phyloP scores from a whole-genome alignment of 176 grass and related monocot genomes.

The Aechmea fasciata region DNA sequence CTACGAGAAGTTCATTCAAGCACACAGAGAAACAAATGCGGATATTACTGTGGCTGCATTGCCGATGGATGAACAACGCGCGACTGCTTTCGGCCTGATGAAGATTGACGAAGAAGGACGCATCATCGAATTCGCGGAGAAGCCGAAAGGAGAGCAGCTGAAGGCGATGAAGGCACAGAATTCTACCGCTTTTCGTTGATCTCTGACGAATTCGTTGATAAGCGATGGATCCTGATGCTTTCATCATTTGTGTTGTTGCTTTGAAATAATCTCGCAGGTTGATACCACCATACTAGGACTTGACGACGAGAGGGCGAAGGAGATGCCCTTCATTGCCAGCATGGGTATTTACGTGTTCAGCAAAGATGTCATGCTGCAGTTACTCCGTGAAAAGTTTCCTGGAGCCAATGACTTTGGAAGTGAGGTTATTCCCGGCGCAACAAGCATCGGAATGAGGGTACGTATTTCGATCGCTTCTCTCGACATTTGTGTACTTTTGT shows the following conservation, averaged over 20 bases:
- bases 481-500: neutral
- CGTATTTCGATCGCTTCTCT: neutral
- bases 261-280: slow-evolving; percentile 33
- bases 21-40: slow-evolving; percentile 84
- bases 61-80: slow-evolving; percentile 82
- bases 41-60: slow-evolving; percentile 88
- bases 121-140: slow-evolving; percentile 84
- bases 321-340: slow-evolving; percentile 95
- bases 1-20: slow-evolving; percentile 96
- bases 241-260: neutral
- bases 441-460: slow-evolving; percentile 86
- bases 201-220: no score
- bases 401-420: slow-evolving; percentile 95
- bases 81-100: slow-evolving; percentile 93
- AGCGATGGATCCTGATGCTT: neutral
- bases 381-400: slow-evolving; percentile 73
- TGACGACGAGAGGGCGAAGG: slow-evolving; percentile 58
- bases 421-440: slow-evolving; percentile 97
- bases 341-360: slow-evolving; percentile 99
- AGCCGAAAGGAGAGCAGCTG: slow-evolving; percentile 83
- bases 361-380: slow-evolving; percentile 82
- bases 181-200: no score
- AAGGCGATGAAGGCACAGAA: slow-evolving; percentile 77
- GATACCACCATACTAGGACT: slow-evolving; percentile 93
- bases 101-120: slow-evolving; percentile 96